A percentile compares a stretch with the other conserved stretches of the same genome.
These are phyloP conservation scores for Actinidia arguta DNA, from an alignment of 179 eudicot genomes.

Conservation along the genomic window DNA sequence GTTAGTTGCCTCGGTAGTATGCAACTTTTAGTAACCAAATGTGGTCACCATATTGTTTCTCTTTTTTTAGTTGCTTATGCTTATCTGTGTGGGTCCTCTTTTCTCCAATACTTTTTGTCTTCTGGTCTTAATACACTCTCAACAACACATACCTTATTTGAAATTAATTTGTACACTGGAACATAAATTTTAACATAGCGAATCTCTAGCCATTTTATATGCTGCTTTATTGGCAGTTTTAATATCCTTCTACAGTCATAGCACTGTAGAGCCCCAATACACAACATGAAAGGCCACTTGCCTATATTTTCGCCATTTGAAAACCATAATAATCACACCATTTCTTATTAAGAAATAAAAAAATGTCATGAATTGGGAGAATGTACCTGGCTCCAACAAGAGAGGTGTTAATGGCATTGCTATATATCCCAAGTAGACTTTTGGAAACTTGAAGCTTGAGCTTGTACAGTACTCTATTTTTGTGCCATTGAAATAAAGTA, in stretches of 20 bases:
- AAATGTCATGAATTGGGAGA: not conserved
- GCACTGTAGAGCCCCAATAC: too few relatives aligned
- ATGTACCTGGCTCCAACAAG: not conserved
- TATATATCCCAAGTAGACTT: not conserved
- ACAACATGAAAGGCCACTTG: too few relatives aligned
- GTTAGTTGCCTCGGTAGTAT: not conserved
- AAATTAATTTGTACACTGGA: too few relatives aligned
- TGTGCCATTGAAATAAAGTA: slow-evolving; percentile 5
- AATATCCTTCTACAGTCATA: too few relatives aligned
- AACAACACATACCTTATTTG: too few relatives aligned
- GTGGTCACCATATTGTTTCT: not conserved
- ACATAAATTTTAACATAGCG: not conserved
- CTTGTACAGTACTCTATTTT: not conserved
- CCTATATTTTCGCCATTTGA: not conserved
- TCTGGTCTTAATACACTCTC: too few relatives aligned
- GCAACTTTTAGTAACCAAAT: not conserved
- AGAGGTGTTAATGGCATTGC: not conserved
- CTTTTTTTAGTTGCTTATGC: not conserved
- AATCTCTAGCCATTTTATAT: not conserved
- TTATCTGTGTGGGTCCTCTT: too few relatives aligned
- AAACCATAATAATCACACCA: not conserved
- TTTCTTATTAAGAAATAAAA: not conserved
- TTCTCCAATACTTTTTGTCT: too few relatives aligned
- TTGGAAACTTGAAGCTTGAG: slow-evolving; percentile 6
- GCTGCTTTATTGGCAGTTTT: not conserved